These are phyloP conservation scores for Prunus mongolica DNA, from an alignment of 306 rosid genomes.

Conservation along the genomic window DNA sequence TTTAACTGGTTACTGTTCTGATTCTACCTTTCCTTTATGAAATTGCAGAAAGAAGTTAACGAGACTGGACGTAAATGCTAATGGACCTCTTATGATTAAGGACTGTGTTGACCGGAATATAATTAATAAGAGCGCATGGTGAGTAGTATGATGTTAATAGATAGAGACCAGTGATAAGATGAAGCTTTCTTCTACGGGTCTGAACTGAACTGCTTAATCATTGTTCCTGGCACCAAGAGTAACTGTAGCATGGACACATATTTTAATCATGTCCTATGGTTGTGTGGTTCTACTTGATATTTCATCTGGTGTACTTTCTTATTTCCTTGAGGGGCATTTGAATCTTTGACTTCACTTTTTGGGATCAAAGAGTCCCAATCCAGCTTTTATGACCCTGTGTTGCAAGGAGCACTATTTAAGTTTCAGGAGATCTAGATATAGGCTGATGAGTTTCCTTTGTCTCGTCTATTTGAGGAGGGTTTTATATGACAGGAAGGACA, in stretches of 20 bases:
- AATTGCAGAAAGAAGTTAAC: slow-evolving; percentile 80
- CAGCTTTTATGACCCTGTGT: neutral
- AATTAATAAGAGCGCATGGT: slow-evolving; percentile 77
- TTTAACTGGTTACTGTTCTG: neutral
- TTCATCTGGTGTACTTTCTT: neutral
- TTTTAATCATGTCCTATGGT: neutral
- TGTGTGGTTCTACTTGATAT: neutral
- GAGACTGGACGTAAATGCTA: slow-evolving; percentile 78
- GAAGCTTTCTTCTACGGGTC: neutral
- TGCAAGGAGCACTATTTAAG: neutral
- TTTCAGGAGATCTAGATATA: neutral
- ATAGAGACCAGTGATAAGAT: neutral
- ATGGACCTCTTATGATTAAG: slow-evolving; percentile 70
- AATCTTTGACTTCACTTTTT: neutral
- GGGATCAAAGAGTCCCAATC: neutral
- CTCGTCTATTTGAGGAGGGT: neutral
- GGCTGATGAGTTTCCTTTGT: neutral
- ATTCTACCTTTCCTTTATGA: slow-evolving; percentile 17
- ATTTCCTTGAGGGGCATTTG: neutral
- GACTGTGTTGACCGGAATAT: slow-evolving; percentile 64
- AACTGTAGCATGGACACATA: neutral
- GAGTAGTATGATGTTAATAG: slow-evolving; percentile 31
- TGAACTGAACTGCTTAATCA: neutral
- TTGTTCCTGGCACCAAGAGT: neutral
- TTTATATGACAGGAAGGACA: neutral